Conservation (phyloP, 2,329 filamentous ascomycete genomes). For the Thermothelomyces thermophilus region DNA sequence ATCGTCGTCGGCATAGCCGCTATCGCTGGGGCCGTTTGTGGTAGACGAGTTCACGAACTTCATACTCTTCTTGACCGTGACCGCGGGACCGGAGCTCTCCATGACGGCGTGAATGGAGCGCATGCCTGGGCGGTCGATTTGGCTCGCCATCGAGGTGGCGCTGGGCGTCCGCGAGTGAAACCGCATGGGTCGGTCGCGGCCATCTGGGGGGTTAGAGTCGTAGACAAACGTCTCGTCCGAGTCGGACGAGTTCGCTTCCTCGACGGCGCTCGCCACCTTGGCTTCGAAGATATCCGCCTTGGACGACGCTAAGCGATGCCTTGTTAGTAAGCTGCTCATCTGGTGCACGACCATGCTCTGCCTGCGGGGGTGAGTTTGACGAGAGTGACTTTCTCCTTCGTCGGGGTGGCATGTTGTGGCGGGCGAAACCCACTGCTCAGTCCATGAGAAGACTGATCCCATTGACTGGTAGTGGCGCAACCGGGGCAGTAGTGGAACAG, state of each 20-base stretch:
- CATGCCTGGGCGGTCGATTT: slow-evolving; percentile 54
- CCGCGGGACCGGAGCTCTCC: slow-evolving; percentile 45
- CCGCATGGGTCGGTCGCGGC: slow-evolving; percentile 56
- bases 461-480: slow-evolving; percentile 38
- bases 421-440: slow-evolving; percentile 30
- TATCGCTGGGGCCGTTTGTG: slow-evolving; percentile 46
- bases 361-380: slow-evolving; percentile 22
- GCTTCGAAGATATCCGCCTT: slow-evolving; percentile 98
- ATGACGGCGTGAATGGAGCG: slow-evolving; percentile 62
- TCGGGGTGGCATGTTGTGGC: slow-evolving; percentile 32
- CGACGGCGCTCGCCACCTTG: slow-evolving; percentile 90
- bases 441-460: slow-evolving; percentile 31
- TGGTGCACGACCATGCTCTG: slow-evolving; percentile 32
- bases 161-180: slow-evolving; percentile 94
- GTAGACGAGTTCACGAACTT: slow-evolving; percentile 84
- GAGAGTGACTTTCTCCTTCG: slow-evolving; percentile 25
- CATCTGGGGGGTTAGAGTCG: slow-evolving; percentile 85
- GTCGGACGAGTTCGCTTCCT: slow-evolving; percentile 93
- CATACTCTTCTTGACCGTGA: slow-evolving; percentile 83
- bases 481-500: slow-evolving; percentile 27
- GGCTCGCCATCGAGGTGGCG: slow-evolving; percentile 74
- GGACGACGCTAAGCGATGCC: slow-evolving; percentile 61
- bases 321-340: slow-evolving; percentile 41
- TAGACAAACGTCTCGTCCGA: slow-evolving; percentile 99
- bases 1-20: slow-evolving; percentile 57